Conservation (phyloP, 371 early-diverging fungal species). For the Haplosporangium sp. region DNA sequence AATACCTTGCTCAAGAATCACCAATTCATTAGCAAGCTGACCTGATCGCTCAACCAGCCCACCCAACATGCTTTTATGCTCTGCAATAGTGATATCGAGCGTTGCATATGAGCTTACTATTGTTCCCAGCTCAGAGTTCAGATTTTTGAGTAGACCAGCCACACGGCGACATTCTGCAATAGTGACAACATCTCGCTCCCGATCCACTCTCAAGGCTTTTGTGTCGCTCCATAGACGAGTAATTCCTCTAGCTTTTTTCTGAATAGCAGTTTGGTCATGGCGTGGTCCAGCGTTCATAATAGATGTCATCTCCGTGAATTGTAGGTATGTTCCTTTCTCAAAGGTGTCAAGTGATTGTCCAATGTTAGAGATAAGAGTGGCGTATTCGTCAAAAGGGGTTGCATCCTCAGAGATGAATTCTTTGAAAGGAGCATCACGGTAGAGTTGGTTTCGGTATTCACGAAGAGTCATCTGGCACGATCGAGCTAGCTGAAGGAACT, state of each 20-base stretch:
- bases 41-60: conserved; percentile 28
- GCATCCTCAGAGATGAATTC: conserved; percentile 36
- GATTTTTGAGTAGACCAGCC: neutral
- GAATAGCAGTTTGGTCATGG: conserved; percentile 34
- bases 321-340: conserved; percentile 22
- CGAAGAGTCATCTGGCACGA: conserved; percentile 33
- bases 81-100: conserved; percentile 27
- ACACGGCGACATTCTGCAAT: conserved; percentile 43
- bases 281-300: conserved; percentile 26
- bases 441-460: conserved; percentile 36
- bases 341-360: conserved; percentile 31
- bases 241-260: conserved; percentile 31
- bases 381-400: conserved; percentile 31
- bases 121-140: conserved; percentile 10
- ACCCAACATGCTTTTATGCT: conserved; percentile 18
- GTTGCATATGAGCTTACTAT: conserved; percentile 15
- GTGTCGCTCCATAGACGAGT: conserved; percentile 28
- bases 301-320: conserved; percentile 17
- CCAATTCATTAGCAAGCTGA: conserved; percentile 29
- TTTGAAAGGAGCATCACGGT: conserved; percentile 30
- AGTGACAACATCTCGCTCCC: conserved; percentile 47
- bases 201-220: conserved; percentile 28
- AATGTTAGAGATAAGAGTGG: conserved; percentile 16
- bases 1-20: conserved; percentile 32
- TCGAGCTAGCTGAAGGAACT: conserved; percentile 31